These are phyloP conservation scores for Lepiota brunneoincarnata DNA, from an alignment of 768 basidiomycete species.

Conservation along the genomic window DNA sequence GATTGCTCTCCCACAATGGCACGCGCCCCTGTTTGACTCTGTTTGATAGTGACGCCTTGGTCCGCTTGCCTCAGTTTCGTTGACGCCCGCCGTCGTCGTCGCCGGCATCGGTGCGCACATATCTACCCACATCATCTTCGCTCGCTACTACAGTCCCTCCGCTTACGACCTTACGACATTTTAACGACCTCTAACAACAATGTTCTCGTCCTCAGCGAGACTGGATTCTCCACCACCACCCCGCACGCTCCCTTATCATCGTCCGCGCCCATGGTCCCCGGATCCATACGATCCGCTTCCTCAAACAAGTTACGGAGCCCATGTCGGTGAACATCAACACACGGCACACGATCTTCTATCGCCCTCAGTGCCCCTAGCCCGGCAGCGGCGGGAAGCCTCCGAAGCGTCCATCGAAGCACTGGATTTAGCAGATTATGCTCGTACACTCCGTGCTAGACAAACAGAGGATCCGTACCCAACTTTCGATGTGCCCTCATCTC, in stretches of 20 bases:
- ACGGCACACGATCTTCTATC: conserved; percentile 16
- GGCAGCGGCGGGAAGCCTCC: conserved; percentile 44
- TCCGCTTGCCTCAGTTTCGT: not conserved
- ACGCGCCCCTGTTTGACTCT: not conserved
- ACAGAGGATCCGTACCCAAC: conserved; percentile 31
- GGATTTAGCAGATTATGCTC: conserved; percentile 70
- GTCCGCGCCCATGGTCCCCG: conserved; percentile 58
- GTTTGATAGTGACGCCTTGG: conserved; percentile 1
- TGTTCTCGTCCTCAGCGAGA: conserved; percentile 6
- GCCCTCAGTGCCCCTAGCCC: conserved; percentile 18
- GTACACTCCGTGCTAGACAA: conserved; percentile 40
- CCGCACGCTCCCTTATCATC: not conserved
- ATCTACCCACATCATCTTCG: not conserved
- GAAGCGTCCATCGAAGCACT: conserved; percentile 69
- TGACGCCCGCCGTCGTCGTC: conserved; percentile 5
- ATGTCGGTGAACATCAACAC: conserved; percentile 1
- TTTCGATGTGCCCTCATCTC: conserved; percentile 16
- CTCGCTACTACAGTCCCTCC: conserved; percentile 8
- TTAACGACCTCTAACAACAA: conserved; percentile 6
- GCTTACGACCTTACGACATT: conserved; percentile 6
- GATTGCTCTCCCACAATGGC: conserved; percentile 2
- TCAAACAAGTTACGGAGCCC: conserved; percentile 16
- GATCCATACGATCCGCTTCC: conserved; percentile 48
- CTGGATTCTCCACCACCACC: conserved; percentile 8
- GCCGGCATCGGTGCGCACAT: conserved; percentile 4